Base-by-base conservation (phyloP, 352 stramenopile species). In the Globisporangium perplexum region DNA sequence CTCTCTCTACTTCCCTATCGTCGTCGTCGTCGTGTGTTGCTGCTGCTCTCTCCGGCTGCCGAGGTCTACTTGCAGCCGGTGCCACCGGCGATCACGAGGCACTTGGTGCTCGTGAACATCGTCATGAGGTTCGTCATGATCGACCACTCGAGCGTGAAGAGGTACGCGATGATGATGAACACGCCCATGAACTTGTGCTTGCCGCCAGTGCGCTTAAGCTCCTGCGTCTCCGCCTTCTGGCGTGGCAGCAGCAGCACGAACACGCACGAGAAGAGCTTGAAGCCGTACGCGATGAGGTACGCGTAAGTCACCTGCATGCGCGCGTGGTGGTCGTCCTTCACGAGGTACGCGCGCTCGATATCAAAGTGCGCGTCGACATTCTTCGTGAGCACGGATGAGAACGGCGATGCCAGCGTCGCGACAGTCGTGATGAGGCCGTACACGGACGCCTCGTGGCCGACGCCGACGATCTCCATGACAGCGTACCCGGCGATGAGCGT, bases 401-500 rank as follows among this genome's bases (percentile, higher is more conserved):
- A 80, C 3, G 76, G 76, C 3, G 54, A 67, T 5, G 72, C 65
- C 15, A 85, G 39, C 42, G 84, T 85, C 26, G 59, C 72, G 7
- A 68, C 74, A 7, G 74, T 74, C 7, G 76, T 87, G 20, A 87
- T 42, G 4, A 87, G 47, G 0, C 74, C 73, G 41, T 87, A 87
- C 3, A 83, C 44, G 3, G 74, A 68, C 23, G 67, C 76, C 64
- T 87, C 76, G 50, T 77, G 55, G 26, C 76, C 76, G 33, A 55
- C 20, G 17, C 79, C 76, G 20, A 68, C 63, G 11, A 87, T 59
- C 46, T 87, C 75, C 6, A 86, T 73, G 15, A 82, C 73, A 2
- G 77, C 71, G 47, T 79, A 86, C 15, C 57, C 80, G 24, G 68
- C 58, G 4, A 86, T 67, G 47, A 86, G 82, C 55, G 78, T 81